Evolutionary conservation across 768 basidiomycete genomes (phyloP), one percentile per base, ranked within the genome.

Genomic region (Suillus subluteus): DNA sequence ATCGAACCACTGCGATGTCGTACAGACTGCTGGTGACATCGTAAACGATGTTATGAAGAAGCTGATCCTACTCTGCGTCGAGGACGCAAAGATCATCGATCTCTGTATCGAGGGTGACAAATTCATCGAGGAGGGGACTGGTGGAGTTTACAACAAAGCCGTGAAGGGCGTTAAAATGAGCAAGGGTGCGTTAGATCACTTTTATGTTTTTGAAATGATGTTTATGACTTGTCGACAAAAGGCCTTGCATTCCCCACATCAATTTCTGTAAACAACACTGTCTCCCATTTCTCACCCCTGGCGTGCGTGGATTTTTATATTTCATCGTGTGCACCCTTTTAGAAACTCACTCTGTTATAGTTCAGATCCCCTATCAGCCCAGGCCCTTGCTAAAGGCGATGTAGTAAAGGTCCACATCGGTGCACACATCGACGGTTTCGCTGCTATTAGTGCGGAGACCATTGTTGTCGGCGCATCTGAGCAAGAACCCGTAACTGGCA

Each of bases 381-480:
- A 89, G 77, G 85, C 78, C 62, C 85, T 96, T 70, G 87, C 86
- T 35, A 91, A 95, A 69, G 88, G 89, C 67, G 98, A 99, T 77
- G 89, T 99, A 66, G 97, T 99, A 71, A 99, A 98, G 82, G 81
- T 99, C 69, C 94, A 96, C 78, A 84, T 99, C 67, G 98, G 98
- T 56, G 96, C 96, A 23, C 98, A 99, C 75, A 95, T 99, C 79
- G 97, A 99, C 77, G 98, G 98, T 65, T 98, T 93, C 79, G 96
- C 96, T 23, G 89, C 95, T 63, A 89, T 98, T 78, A 88, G 88
- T 75, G 98, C 95, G 41, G 98, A 99, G 79, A 98, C 97, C 62
- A 79, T 99, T 73, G 88, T 98, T 67, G 87, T 98, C 40, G 94
- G 95, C 48, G 91, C 94, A 44, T 88, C 88, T 64, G 80, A 84